Base-by-base conservation (phyloP, 306 rosid species). In the Vicia sativa region DNA sequence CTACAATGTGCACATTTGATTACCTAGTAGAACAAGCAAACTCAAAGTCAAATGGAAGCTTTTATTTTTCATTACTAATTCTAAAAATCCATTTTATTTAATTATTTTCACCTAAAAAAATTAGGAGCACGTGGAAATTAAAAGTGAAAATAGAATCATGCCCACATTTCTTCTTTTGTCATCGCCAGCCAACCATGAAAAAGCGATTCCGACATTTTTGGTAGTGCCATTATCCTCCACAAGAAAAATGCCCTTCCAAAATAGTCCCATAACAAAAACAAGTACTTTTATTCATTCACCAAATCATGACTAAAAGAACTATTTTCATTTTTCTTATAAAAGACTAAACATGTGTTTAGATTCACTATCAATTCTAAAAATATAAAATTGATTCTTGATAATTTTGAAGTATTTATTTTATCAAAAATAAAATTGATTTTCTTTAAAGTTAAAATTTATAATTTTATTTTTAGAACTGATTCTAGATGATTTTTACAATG, bases 201-300 rank as follows among this genome's bases (percentile, higher is more conserved):
- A 62, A 73, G 78, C 16, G 75, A 61, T 61, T 78, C 78, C 82
- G 63, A 59, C 57, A 67, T 61, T 67, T 78, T 78, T 62, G 75
- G 78, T 39, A 35, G 39, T 44, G 43, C 58, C 29, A 37, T 62
- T 73, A 61, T 73, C 77, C 70, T 67, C n/a, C 78, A 39, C 26
- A 38, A n/a, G 62, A 31, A 61, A 73, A 57, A 61, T 26, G 38
- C 45, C 21, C 44, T 28, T 72, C 59, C 31, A 43, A 67, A 28
- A 28, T 25, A 6, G 15, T 48, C 1, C 26, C 16, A 16, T 48
- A 9, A 15, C 23, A 23, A 48, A 15, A 48, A 43, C 15, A 1
- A 43, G 11, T 13, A 43, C 48, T 34, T 34, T 34, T 34, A 34
- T 34, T 34, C 38, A 34, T 34, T 31, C 38, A 7, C 38, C 8